A percentile compares a stretch with the other conserved stretches of the same genome.
Conservation (phyloP, 768 basidiomycete genomes). For the Megacollybia marginata region DNA sequence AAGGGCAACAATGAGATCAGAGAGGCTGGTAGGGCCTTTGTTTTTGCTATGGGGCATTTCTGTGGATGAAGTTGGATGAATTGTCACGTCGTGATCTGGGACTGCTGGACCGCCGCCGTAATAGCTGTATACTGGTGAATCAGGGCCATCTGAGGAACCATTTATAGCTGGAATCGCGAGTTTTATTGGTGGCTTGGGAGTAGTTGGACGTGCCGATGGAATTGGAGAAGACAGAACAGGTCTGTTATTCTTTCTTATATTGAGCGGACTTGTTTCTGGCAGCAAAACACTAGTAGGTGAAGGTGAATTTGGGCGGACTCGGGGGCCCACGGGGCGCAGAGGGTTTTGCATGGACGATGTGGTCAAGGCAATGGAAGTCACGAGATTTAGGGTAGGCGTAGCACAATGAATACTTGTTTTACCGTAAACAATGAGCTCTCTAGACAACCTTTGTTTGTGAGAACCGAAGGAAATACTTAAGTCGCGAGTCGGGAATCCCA, state of each 20-base stretch:
- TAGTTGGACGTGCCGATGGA: constrained; percentile 17
- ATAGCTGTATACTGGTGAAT: constrained; percentile 24
- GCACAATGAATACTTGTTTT: too few species aligned
- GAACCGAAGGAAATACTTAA: too few species aligned
- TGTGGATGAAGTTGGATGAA: constrained; percentile 28
- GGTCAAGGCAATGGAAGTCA: too few species aligned
- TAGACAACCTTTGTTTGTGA: too few species aligned
- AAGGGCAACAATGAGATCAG: constrained; percentile 30
- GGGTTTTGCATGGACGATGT: too few species aligned
- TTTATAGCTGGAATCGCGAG: constrained; percentile 21
- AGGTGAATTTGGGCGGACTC: background rate
- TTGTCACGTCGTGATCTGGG: constrained; percentile 33
- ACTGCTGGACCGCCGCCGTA: constrained; percentile 37
- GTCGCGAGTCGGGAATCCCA: too few species aligned
- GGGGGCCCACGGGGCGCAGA: background rate
- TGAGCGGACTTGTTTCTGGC: constrained; percentile 22
- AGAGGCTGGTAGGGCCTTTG: constrained; percentile 25
- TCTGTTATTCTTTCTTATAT: constrained; percentile 19
- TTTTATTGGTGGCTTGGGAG: constrained; percentile 23
- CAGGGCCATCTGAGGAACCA: constrained; percentile 12
- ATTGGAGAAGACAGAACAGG: constrained; percentile 19
- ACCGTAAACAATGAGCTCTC: too few species aligned
- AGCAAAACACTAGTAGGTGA: background rate
- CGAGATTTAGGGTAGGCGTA: too few species aligned
- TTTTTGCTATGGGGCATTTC: constrained; percentile 22